Evolutionary conservation across 2,329 filamentous ascomycete genomes (phyloP).

Genomic region (Colletotrichum nymphaeae): DNA sequence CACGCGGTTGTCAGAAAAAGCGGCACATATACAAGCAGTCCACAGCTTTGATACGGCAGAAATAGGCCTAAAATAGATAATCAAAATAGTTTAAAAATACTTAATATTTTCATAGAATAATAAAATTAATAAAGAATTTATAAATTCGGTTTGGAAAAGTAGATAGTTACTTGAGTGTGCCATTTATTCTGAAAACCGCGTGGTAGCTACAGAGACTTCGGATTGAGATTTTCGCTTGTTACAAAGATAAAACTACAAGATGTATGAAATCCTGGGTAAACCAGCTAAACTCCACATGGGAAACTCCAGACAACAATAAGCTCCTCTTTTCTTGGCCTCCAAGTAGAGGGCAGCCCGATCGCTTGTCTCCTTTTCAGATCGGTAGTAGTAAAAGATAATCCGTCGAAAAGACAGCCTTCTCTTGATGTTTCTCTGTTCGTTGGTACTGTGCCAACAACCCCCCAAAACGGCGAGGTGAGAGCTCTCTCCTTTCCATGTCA

Average conservation of each 20-base stretch:
- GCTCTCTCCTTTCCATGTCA: neutral
- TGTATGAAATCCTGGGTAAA: neutral
- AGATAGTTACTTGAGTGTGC: too few relatives aligned
- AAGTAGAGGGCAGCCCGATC: neutral
- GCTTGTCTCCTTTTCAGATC: neutral
- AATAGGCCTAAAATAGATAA: too few relatives aligned
- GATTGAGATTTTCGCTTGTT: neutral
- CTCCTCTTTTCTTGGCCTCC: neutral
- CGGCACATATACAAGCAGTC: too few relatives aligned
- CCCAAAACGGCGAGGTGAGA: neutral
- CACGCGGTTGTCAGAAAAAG: too few relatives aligned
- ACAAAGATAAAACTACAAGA: neutral
- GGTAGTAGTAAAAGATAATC: neutral
- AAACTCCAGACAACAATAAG: neutral
- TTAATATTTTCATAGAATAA: too few relatives aligned
- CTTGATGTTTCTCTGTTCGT: neutral
- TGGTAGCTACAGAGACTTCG: neutral
- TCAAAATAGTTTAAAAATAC: too few relatives aligned
- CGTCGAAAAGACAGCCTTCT: neutral
- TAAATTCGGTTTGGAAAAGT: too few relatives aligned
- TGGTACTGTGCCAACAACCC: too few relatives aligned
- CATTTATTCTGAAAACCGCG: too few relatives aligned
- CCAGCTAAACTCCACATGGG: neutral
- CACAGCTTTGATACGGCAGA: too few relatives aligned
- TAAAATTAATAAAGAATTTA: too few relatives aligned